Evolutionary conservation across 768 basidiomycete species (phyloP).

Genomic region (Sutorius australiensis): DNA sequence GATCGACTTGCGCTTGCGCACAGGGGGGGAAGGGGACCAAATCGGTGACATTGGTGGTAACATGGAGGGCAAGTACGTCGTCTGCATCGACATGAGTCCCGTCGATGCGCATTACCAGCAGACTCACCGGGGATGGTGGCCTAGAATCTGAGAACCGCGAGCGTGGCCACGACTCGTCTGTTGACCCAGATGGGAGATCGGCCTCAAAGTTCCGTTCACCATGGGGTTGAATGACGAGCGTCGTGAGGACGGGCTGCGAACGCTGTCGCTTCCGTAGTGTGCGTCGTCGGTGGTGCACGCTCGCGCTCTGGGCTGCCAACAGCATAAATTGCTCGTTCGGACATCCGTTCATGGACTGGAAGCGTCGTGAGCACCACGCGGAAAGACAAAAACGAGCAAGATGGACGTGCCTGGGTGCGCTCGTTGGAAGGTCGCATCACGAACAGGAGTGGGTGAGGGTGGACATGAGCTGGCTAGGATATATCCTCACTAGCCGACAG

Average conservation of each 20-base stretch:
- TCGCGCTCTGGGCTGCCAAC: constrained; percentile 16
- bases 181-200: neutral
- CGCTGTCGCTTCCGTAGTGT: constrained; percentile 10
- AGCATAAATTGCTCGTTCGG: constrained; percentile 12
- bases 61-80: neutral
- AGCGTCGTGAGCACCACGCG: neutral
- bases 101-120: neutral
- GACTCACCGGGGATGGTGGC: constrained; percentile 18
- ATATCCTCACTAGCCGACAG: neutral
- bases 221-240: constrained; percentile 5
- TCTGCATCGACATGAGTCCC: constrained; percentile 1
- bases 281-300: constrained; percentile 18
- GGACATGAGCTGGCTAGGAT: neutral
- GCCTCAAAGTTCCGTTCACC: neutral
- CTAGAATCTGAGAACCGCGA: constrained; percentile 22
- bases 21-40: neutral
- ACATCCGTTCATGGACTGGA: neutral
- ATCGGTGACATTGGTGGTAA: neutral
- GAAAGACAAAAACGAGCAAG: neutral
- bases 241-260: neutral
- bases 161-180: constrained; percentile 13
- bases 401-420: constrained; percentile 9
- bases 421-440: constrained; percentile 3
- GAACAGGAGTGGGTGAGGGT: neutral
- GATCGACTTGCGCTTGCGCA: constrained; percentile 13